Evolutionary conservation across 139 green algal genomes (phyloP), one percentile per base, ranked within the genome.

Genomic region (Haematococcus lacustris): DNA sequence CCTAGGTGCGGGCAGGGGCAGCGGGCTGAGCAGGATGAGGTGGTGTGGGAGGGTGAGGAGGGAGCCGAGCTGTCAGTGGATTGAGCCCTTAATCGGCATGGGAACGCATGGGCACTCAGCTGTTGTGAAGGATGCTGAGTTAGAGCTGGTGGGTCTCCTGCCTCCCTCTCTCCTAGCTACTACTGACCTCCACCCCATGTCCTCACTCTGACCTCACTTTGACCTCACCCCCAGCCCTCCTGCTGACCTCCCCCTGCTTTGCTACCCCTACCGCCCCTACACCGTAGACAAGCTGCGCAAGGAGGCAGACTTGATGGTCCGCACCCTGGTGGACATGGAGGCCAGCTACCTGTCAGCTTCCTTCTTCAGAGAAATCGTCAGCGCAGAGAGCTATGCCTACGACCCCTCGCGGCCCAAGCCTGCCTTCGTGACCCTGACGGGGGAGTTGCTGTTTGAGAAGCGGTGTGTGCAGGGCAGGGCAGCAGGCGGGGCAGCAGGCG

Each of bases 281-380:
- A 1, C 0, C 30, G 3, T 68, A 84, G 80, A 85, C 71, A 74
- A 76, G 64, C 71, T 89, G 33, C 80, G 80, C 35, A 83, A 86
- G 66, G 81, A 84, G 0, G 67, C 77, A 1, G 80, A 86, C 66
- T 39, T 35, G 30, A 89, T 86, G 70, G 85, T 89, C n/a, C 76
- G 82, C 63, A 90, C 83, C 1, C 76, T 97, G 82, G 92, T 97
- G 63, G 91, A 97, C 77, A 97, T 97, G 92, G 92, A 97, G 86
- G 86, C 87, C 38, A 89, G 83, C 59, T 96, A 96, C 84, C 88
- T 96, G 39, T 96, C 91, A 0, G 91, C 91, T 21, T 90, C 93
- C 66, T 92, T 96, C 77, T 97, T 97, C 88, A 79, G 83, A 26
- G 87, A 95, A 74, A 93, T 95, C 67, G 82, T 92, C 66, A 84